Conservation (phyloP, 805 yeast species). For the Saturnispora dispora region DNA sequence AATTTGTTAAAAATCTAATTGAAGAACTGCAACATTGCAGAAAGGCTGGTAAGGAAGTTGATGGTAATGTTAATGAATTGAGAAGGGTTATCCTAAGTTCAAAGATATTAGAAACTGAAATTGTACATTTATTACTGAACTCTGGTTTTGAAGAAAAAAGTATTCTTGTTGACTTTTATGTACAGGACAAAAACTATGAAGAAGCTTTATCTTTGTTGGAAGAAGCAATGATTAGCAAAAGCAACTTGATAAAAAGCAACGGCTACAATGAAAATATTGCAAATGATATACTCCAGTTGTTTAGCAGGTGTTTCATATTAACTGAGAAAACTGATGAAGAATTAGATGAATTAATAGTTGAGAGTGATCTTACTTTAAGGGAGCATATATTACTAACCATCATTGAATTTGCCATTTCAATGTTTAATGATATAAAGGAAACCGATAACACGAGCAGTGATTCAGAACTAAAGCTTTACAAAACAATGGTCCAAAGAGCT, state of each 20-base stretch:
- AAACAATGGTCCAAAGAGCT: conserved; percentile 33
- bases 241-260: conserved; percentile 18
- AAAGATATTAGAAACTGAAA: conserved; percentile 10
- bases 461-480: conserved; percentile 26
- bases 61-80: background rate
- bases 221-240: conserved; percentile 9
- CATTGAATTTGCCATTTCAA: conserved; percentile 31
- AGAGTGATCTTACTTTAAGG: conserved; percentile 20
- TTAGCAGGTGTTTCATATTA: conserved; percentile 27
- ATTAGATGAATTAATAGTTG: conserved; percentile 11
- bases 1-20: conserved; percentile 8
- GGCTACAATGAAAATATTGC: conserved; percentile 17
- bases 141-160: conserved; percentile 23
- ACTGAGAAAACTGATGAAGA: conserved; percentile 20
- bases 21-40: background rate
- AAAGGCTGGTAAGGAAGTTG: background rate
- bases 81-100: conserved; percentile 15
- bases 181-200: conserved; percentile 17
- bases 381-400: conserved; percentile 33
- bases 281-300: conserved; percentile 28
- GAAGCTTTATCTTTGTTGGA: conserved; percentile 26
- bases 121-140: conserved; percentile 19
- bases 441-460: background rate
- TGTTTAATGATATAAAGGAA: conserved; percentile 25
- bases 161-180: conserved; percentile 27